Evolutionary conservation across 441 rosid species (phyloP).

Genomic region (Raphanus hybrid): DNA sequence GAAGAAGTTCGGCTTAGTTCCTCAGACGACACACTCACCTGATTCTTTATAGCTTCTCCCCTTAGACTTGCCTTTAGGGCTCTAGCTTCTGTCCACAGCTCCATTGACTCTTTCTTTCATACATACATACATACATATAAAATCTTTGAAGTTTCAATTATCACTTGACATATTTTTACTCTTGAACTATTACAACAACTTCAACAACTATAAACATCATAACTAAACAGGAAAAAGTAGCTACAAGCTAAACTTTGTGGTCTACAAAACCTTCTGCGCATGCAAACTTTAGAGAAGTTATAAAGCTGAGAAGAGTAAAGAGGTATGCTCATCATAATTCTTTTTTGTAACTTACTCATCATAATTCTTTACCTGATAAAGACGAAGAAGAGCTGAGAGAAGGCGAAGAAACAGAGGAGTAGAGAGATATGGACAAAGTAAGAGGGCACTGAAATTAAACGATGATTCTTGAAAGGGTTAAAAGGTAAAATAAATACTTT

Average conservation of each 20-base stretch:
- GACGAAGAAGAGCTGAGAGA: constrained; percentile 28
- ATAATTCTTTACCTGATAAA: constrained; percentile 36
- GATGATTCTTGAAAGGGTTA: constrained; percentile 29
- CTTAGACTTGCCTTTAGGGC: constrained; percentile 63
- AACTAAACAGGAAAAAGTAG: not conserved
- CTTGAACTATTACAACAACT: constrained; percentile 23
- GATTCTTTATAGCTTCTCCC: constrained; percentile 49
- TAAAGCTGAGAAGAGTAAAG: constrained; percentile 13
- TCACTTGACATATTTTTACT: constrained; percentile 20
- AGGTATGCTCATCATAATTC: constrained; percentile 19
- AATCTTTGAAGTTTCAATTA: constrained; percentile 23
- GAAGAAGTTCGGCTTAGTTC: constrained; percentile 44
- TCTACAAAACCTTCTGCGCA: constrained; percentile 18
- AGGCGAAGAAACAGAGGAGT: constrained; percentile 38
- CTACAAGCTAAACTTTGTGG: constrained; percentile 12
- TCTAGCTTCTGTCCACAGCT: constrained; percentile 64
- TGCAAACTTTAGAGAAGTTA: constrained; percentile 28
- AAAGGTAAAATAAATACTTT: constrained; percentile 34
- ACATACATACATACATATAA: constrained; percentile 25
- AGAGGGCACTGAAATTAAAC: constrained; percentile 42
- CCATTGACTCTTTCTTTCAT: constrained; percentile 37
- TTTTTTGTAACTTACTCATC: too few species aligned
- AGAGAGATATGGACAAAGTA: constrained; percentile 12
- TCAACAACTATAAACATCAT: constrained; percentile 11
- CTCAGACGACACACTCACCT: constrained; percentile 39